phyloP scores from a whole-genome alignment of 352 stramenopile species.

The Globisporangium sylvaticum region DNA sequence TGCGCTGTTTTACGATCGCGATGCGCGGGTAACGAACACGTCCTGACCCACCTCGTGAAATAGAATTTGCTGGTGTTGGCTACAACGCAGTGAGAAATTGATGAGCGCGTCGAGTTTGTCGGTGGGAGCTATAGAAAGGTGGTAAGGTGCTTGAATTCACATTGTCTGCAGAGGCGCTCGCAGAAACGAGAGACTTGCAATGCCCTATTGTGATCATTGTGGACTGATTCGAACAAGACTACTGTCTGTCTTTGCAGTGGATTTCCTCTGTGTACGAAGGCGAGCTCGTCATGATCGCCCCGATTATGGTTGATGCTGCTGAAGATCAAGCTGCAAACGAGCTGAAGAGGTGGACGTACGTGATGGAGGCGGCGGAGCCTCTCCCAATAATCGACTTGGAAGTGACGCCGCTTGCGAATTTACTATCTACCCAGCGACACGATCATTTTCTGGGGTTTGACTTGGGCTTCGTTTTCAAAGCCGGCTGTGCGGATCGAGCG shows the following conservation, averaged over 20 bases:
- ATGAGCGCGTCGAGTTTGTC: background rate
- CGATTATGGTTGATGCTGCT: background rate
- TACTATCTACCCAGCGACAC: background rate
- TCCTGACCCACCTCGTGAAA: background rate
- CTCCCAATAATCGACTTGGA: slow-evolving; percentile 9
- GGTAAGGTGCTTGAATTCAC: background rate
- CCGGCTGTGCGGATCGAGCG: no score
- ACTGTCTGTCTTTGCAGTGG: background rate
- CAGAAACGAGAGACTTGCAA: background rate
- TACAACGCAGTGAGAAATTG: background rate
- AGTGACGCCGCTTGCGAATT: background rate
- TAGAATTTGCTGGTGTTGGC: background rate
- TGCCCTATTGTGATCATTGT: background rate
- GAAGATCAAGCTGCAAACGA: background rate
- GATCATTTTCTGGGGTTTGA: background rate
- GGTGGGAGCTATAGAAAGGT: background rate
- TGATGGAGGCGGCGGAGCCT: slow-evolving; percentile 4
- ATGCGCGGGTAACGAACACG: background rate
- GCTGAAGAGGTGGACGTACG: slow-evolving; percentile 6
- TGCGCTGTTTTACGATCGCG: background rate
- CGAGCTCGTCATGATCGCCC: background rate
- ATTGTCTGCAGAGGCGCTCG: background rate
- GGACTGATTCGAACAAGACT: background rate
- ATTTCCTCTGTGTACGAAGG: background rate
- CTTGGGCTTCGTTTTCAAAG: no score